These are phyloP conservation scores for Cetradonia linearis DNA, from an alignment of 495 filamentous ascomycete genomes.

Conservation along the genomic window DNA sequence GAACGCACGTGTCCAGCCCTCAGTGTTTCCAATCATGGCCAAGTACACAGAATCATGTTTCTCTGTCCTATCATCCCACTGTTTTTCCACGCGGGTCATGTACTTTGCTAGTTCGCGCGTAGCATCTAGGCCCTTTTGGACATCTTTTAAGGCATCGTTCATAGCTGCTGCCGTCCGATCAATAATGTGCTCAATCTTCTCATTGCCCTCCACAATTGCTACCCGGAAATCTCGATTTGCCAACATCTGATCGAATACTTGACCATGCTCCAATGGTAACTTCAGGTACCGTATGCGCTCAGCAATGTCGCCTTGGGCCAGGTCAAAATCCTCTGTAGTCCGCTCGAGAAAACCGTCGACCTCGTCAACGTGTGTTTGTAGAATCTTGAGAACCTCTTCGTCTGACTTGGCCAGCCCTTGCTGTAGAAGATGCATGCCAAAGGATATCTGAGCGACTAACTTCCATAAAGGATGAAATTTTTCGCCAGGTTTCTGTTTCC, in stretches of 20 bases:
- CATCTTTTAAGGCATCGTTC: constrained; percentile 65
- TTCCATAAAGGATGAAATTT: constrained; percentile 81
- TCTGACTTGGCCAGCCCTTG: constrained; percentile 81
- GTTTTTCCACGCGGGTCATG: constrained; percentile 49
- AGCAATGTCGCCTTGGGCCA: constrained; percentile 65
- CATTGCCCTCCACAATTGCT: constrained; percentile 76
- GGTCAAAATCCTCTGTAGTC: constrained; percentile 72
- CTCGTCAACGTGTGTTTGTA: constrained; percentile 88
- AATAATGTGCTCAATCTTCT: constrained; percentile 83
- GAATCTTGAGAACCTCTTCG: constrained; percentile 72
- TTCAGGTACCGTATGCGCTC: constrained; percentile 67
- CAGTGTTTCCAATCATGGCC: constrained; percentile 73
- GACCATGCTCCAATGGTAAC: constrained; percentile 70
- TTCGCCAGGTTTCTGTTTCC: constrained; percentile 58
- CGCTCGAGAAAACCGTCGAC: constrained; percentile 81
- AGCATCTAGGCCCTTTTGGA: constrained; percentile 64
- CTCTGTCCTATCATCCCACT: constrained; percentile 38
- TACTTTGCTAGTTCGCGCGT: constrained; percentile 70
- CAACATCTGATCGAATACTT: constrained; percentile 84
- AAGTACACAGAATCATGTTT: constrained; percentile 55
- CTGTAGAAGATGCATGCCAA: constrained; percentile 82
- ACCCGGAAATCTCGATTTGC: constrained; percentile 70
- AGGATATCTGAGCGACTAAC: constrained; percentile 82
- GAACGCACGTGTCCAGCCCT: constrained; percentile 74
- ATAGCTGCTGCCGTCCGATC: constrained; percentile 63